Percentiles rank a stretch among this genome's conserved stretches.
Evolutionary conservation across 352 stramenopile genomes (phyloP).

Genomic region (Globisporangium radiosum): DNA sequence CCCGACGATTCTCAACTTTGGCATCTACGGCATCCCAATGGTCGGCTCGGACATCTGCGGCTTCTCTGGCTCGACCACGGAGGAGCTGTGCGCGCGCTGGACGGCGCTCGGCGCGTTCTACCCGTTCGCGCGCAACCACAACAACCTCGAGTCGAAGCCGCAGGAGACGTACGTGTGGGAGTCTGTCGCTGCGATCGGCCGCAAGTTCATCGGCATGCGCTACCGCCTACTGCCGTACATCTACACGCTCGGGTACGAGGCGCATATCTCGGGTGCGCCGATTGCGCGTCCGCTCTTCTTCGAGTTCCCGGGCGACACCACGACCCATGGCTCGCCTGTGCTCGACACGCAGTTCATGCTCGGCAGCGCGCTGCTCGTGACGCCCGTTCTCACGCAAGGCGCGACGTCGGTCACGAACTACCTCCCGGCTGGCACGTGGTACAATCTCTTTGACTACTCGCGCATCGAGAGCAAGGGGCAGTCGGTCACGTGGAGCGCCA

Average conservation of each 20-base stretch:
- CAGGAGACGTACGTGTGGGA: slow-evolving; percentile 70
- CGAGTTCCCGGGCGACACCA: slow-evolving; percentile 50
- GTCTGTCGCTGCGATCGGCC: slow-evolving; percentile 33
- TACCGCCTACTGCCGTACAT: slow-evolving; percentile 77
- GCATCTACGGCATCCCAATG: slow-evolving; percentile 78
- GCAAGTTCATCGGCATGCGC: slow-evolving; percentile 59
- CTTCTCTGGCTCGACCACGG: slow-evolving; percentile 45
- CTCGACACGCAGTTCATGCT: slow-evolving; percentile 55
- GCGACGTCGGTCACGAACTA: too few species aligned
- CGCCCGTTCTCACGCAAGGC: too few species aligned
- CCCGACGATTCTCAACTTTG: slow-evolving; percentile 60
- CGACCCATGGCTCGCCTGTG: slow-evolving; percentile 18
- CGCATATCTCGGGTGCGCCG: slow-evolving; percentile 28
- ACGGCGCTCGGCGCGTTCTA: slow-evolving; percentile 70
- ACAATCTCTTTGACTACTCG: too few species aligned
- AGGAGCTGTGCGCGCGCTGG: slow-evolving; percentile 77
- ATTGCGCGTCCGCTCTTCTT: slow-evolving; percentile 55
- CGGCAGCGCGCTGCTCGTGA: slow-evolving; percentile 32
- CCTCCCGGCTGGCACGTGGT: too few species aligned
- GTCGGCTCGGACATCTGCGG: slow-evolving; percentile 76
- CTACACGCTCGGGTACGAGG: slow-evolving; percentile 70
- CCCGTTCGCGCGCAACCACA: slow-evolving; percentile 80
- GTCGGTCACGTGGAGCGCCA: too few species aligned
- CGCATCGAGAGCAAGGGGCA: too few species aligned
- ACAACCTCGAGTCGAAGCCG: slow-evolving; percentile 39